A percentile compares a stretch with the other conserved stretches of the same genome.
phyloP scores from a whole-genome alignment of 2,329 filamentous ascomycete species.

The Colletotrichum melonis region DNA sequence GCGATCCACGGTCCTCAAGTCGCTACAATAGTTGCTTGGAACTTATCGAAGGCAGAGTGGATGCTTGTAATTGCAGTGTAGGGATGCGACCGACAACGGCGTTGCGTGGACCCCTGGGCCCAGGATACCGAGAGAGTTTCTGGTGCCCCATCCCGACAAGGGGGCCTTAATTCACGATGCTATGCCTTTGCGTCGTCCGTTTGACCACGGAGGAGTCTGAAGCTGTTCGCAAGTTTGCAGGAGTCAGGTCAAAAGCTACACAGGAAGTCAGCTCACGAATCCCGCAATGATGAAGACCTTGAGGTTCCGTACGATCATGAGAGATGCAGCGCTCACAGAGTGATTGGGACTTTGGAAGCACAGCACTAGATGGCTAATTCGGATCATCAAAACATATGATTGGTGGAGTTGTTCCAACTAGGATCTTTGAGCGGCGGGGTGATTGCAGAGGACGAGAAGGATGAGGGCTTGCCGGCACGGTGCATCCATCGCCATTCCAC shows the following conservation, averaged over 20 bases:
- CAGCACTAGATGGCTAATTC: neutral
- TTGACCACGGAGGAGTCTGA: neutral
- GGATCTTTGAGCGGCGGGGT: conserved; percentile 1
- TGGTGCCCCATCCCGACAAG: conserved; percentile 3
- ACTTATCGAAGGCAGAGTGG: conserved; percentile 26
- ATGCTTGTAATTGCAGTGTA: conserved; percentile 27
- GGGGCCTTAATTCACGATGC: conserved; percentile 7
- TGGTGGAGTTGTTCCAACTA: conserved; percentile 9
- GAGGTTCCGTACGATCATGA: neutral
- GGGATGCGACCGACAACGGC: conserved; percentile 23
- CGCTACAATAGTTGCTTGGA: conserved; percentile 21
- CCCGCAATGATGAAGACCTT: neutral
- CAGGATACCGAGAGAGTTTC: conserved; percentile 5
- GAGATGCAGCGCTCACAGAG: neutral
- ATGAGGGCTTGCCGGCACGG: conserved; percentile 10
- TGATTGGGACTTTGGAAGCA: neutral
- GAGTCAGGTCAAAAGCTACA: neutral
- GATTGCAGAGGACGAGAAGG: neutral
- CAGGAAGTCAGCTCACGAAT: neutral
- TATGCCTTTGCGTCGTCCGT: conserved; percentile 17
- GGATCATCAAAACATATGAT: neutral
- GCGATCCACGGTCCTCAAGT: conserved; percentile 18
- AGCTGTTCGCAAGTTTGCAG: neutral
- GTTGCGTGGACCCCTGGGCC: conserved; percentile 16
- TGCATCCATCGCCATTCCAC: conserved; percentile 12